These are phyloP conservation scores for Tephrocybe sp. DNA, from an alignment of 768 basidiomycete genomes.

Conservation along the genomic window DNA sequence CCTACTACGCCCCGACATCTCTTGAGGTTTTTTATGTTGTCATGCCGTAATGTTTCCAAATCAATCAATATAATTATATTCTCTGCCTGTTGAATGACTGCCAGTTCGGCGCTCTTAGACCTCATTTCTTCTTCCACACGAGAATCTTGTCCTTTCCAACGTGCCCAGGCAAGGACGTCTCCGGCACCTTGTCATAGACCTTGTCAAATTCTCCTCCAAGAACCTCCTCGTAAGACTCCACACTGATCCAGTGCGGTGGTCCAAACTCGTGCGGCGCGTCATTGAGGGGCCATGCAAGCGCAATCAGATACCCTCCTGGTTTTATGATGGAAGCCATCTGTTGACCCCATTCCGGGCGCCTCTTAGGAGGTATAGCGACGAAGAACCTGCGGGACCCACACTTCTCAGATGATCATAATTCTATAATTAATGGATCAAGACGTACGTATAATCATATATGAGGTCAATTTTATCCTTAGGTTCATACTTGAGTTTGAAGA, in stretches of 20 bases:
- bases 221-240: constrained; percentile 53
- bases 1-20: too few species aligned
- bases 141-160: constrained; percentile 50
- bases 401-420: neutral
- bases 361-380: constrained; percentile 62
- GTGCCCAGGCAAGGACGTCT: constrained; percentile 38
- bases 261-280: constrained; percentile 43
- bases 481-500: constrained; percentile 53
- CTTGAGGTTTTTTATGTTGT: too few species aligned
- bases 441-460: constrained; percentile 66
- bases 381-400: constrained; percentile 52
- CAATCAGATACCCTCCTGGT: constrained; percentile 63
- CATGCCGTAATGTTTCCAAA: too few species aligned
- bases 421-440: neutral
- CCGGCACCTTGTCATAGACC: constrained; percentile 52
- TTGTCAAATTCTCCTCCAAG: constrained; percentile 53
- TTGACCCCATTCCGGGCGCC: constrained; percentile 54
- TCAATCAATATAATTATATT: too few species aligned
- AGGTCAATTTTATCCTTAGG: constrained; percentile 46
- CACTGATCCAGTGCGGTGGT: constrained; percentile 62
- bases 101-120: too few species aligned
- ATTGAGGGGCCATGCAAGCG: constrained; percentile 60
- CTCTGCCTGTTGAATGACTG: too few species aligned
- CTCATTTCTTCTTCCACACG: constrained; percentile 61
- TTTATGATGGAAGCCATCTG: constrained; percentile 58